Base-by-base conservation (phyloP, 768 basidiomycete genomes). In the Hemileccinum impolitum region DNA sequence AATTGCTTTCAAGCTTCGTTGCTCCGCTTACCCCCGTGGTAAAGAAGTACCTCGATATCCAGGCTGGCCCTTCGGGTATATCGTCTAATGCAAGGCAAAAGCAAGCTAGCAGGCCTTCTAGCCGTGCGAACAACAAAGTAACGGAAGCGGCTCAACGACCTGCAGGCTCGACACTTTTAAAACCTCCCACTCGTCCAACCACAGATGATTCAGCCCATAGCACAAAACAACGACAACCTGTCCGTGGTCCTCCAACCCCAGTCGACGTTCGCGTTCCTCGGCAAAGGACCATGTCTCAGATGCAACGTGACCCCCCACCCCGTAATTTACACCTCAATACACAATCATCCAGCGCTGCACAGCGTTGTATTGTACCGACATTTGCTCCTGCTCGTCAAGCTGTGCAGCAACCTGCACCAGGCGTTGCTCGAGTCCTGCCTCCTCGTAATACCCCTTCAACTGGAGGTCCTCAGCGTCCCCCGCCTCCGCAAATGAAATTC, bases 11-110 rank as follows among this genome's bases (percentile, higher is more conserved):
- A 52, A 93, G 90, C 43, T 94, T 93, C 58, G 74, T 77, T 15
- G 73, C 73, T 4, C 88, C 88, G 13, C 73, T 94, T 12, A 82
- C 85, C 6, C 90, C 91, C 1, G 84, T 81, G 3, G 81, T 81
- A 34, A 84, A 79, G 58, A 90, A 87, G 66, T 89, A 89, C 60
- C 76, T 92, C 3, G 82, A 84, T 50, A 75, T 80, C 42, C 70
- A 66, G 36, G 12, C 30, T 1, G 48, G 39, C 7, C 39, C 57
- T 15, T 37, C 37, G 2, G 50, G 19, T 43, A 7, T 36, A 25
- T 54, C 49, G 18, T 43, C 59, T 10, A 42, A 36, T 34, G 37
- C 35, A 21, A 50, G 36, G 17, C 63, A 49, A 45, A 62, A 49
- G 40, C 61, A 57, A 38, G 13, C 40, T 7, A 58, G 63, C 25